Conservation (phyloP, 306 rosid genomes). For the Mucuna pruriens region DNA sequence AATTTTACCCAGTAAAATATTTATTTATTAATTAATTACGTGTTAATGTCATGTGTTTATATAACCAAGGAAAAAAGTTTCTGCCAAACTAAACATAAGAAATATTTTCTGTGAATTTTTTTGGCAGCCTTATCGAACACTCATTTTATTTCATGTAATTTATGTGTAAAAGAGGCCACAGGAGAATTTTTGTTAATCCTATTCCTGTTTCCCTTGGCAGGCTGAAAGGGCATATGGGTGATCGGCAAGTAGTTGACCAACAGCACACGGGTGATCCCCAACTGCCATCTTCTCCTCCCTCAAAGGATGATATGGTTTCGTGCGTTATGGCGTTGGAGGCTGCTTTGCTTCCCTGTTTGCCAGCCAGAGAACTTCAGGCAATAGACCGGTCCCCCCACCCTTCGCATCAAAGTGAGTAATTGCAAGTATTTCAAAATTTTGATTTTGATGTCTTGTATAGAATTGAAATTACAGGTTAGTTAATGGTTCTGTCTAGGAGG, state of each 20-base stretch:
- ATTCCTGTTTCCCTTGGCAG: constrained; percentile 14
- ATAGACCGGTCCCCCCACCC: constrained; percentile 94
- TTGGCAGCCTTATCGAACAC: neutral
- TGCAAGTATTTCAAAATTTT: neutral
- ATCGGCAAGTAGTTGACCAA: constrained; percentile 59
- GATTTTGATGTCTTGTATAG: too few species aligned
- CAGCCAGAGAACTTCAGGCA: constrained; percentile 97
- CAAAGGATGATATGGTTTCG: constrained; percentile 78
- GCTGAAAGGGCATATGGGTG: constrained; percentile 61
- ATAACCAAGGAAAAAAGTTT: neutral
- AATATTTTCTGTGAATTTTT: neutral
- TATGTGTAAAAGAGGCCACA: neutral
- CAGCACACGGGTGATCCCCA: constrained; percentile 59
- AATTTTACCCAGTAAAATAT: neutral
- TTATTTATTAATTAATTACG: neutral
- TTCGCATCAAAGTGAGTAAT: constrained; percentile 88
- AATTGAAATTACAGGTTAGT: too few species aligned
- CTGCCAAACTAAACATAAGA: neutral
- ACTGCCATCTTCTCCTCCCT: constrained; percentile 61
- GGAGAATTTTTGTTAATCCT: neutral
- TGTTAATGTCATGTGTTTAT: neutral
- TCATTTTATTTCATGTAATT: neutral
- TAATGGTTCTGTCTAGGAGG: too few species aligned
- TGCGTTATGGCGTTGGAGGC: constrained; percentile 84
- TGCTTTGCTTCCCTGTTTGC: constrained; percentile 97